These are phyloP conservation scores for Petasospora rhodanensis DNA, from an alignment of 1,139 yeast genomes.

Conservation along the genomic window DNA sequence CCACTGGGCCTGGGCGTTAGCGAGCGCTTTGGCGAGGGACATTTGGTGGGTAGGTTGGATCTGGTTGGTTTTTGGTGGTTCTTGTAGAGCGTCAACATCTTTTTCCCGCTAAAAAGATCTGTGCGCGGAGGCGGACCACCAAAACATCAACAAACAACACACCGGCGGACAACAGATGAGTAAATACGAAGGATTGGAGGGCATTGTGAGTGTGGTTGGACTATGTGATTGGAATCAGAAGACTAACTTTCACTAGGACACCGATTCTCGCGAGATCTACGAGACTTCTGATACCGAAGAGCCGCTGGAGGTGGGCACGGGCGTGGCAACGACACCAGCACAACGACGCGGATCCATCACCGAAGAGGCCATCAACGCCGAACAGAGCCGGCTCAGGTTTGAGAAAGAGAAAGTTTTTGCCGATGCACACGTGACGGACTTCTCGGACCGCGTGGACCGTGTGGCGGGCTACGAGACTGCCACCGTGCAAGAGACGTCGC, in stretches of 20 bases:
- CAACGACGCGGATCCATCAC: conserved; percentile 21
- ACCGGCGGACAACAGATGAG: no score
- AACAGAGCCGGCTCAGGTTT: conserved; percentile 18
- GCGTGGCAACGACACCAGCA: not conserved
- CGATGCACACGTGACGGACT: conserved; percentile 27
- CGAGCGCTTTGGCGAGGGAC: no score
- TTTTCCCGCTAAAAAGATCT: no score
- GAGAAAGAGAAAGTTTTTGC: conserved; percentile 19
- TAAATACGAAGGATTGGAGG: conserved; percentile 20
- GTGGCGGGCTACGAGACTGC: conserved; percentile 27
- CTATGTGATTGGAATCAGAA: not conserved
- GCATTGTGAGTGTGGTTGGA: conserved; percentile 15
- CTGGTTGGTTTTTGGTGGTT: no score
- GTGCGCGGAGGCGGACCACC: no score
- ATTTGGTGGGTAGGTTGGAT: not conserved
- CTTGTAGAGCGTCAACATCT: no score
- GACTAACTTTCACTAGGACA: conserved; percentile 21
- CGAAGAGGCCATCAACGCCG: conserved; percentile 19
- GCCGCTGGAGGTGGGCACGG: conserved; percentile 3
- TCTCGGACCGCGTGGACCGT: conserved; percentile 27
- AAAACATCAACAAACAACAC: no score
- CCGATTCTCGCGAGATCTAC: conserved; percentile 36
- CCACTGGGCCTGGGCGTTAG: conserved; percentile 5
- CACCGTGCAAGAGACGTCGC: conserved; percentile 35
- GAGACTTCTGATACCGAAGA: conserved; percentile 42